Base-by-base conservation (phyloP, 176 grass and related monocot species). In the Microstegium vimineum region DNA sequence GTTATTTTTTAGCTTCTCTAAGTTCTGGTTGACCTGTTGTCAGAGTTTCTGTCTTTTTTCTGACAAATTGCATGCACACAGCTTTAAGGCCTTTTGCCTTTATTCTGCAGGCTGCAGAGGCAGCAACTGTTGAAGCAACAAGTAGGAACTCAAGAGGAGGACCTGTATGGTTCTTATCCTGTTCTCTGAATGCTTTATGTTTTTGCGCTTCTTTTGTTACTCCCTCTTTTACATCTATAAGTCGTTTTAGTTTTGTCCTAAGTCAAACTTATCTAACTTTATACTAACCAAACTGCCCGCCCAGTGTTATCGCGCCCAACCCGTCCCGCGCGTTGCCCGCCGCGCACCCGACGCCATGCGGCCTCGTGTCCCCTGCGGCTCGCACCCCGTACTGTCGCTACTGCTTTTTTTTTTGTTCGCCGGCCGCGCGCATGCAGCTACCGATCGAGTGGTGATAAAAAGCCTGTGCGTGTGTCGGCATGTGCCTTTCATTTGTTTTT, bases 81-180 rank as follows among this genome's bases (percentile, higher is more conserved):
- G 10, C 78, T 78, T 65, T 86, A 71, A 79, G 84, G 61, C 30
- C 35, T 89, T 72, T 7, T 11, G 22, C 2, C n/a, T 26, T 18
- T 73, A 78, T 76, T 74, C 54, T 67, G 75, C 88, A 98, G 95
- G 92, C 94, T 86, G 87, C 86, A 80, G 95, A 98, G 65, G 42
- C 82, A 60, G 81, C 86, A 73, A 98, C 95, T 63, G 86, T 98
- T 76, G 95, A 94, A 91, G 95, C 92, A 56, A 94, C 88, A 65
- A 93, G 66, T 45, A 89, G 84, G 86, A 90, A 82, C 79, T 98
- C 84, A 22, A 93, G 86, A 91, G 88, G 83, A 86, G 95, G 84
- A 90, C 85, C 80, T 82, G 94, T 97, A 97, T 78, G 86, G 63
- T 71, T 81, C 57, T 83, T 76, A 41, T 41, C 56, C 43, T 86